Base-by-base conservation (phyloP, 2,329 filamentous ascomycete genomes). In the Pseudopyricularia javanii region DNA sequence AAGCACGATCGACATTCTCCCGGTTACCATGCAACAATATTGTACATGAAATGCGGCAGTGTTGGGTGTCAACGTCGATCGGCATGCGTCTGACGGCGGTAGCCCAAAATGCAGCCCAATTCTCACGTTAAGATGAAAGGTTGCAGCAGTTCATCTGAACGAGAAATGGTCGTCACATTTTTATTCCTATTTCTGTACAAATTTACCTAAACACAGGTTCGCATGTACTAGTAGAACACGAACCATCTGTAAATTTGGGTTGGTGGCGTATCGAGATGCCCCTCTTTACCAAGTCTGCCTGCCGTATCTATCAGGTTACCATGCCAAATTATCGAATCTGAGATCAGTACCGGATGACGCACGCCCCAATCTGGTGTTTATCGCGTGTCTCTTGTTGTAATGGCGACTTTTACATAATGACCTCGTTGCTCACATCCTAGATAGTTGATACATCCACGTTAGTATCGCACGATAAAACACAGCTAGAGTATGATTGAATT, bases 351-450 rank as follows among this genome's bases (percentile, higher is more conserved):
- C 15, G 11, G 40, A 45, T 14, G 12, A 45, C 24, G 24, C 24
- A 6, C 20, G 5, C 40, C 12, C 14, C 20, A 45, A 24, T 24
- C 24, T 45, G 15, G 22, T 5, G 22, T 14, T 45, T 14, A 12
- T 24, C 24, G 40, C 22, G 15, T 45, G 24, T 26, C 30, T 47
- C 26, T 17, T 52, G 11, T 52, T 40, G 17, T 33, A n/a, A 14
- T 2, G 33, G 11, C 30, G 34, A 12, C 33, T 11, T 48, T 76
- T 80, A 96, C 91, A 96, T 96, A 68, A 96, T 96, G 64, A 95
- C 88, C 67, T 85, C 82, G 63, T 91, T 91, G 57, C 82, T 70
- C 55, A 95, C 89, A 68, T 95, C 89, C 85, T 90, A 26, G 28
- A 24, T 24, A 24, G 28, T 30, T 5, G 28, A 9, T 30, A 30